Base-by-base conservation (phyloP, 2,329 filamentous ascomycete genomes). In the Cladosporium sp. region DNA sequence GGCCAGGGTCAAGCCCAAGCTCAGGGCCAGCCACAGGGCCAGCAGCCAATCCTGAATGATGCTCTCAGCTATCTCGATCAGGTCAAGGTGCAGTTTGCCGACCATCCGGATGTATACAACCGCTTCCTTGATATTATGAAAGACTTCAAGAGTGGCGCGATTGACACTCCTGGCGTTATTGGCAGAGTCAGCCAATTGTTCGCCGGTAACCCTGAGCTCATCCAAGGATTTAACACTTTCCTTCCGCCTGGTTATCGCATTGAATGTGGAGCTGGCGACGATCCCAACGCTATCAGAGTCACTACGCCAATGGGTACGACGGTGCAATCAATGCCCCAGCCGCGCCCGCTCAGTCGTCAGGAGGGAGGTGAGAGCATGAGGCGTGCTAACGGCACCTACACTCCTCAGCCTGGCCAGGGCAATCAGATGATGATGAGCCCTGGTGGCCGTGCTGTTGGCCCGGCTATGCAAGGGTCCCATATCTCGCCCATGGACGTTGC, bases 121-220 rank as follows among this genome's bases (percentile, higher is more conserved):
- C 83, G 90, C 36, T 97, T 99, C 67, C 77, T 99, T 45, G 94
- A 99, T 66, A 99, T 99, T 49, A 99, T 99, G 94, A 99, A 99
- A 70, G 94, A 99, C 67, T 99, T 99, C 73, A 99, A 99, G 76
- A 96, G 91, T 67, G 93, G 96, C 76, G 91, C 92, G 3, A 99
- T 99, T 67, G 94, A 99, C 71, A 99, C 94, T 0, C 94, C 94
- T 0, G 94, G 94, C 1, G 94, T 99, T 2, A 99, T 99, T 65
- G 95, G 96, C 68, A 87, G 94, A 49, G 94, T 99, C 25, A 97
- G 94, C 1, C 91, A 91, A 53, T 83, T 99, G 1, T 99, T 99
- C 70, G 92, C 93, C 20, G 94, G 94, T 2, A 93, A 99, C 68
- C 94, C 94, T 2, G 94, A 71, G 54, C 63, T 71, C 36, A 97